Percentiles rank a stretch among this genome's conserved stretches.
These are phyloP conservation scores for Venustampulla echinocandica DNA, from an alignment of 495 filamentous ascomycete species.

Conservation along the genomic window DNA sequence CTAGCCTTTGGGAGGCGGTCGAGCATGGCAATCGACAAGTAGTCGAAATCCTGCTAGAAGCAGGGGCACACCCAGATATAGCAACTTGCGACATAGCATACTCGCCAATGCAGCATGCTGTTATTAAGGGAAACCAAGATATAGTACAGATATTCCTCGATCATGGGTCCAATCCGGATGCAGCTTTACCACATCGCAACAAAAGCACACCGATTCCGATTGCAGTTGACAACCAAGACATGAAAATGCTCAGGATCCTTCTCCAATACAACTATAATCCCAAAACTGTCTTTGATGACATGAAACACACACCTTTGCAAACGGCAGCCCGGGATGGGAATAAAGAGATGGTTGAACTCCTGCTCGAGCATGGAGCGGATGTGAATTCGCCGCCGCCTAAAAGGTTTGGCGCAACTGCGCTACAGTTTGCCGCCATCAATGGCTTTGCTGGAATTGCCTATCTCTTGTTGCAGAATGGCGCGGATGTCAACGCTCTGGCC, in stretches of 20 bases:
- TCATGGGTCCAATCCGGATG: constrained; percentile 5
- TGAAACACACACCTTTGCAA: neutral
- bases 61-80: neutral
- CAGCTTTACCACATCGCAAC: neutral
- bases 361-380: constrained; percentile 3
- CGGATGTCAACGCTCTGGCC: constrained; percentile 11
- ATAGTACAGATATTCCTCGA: neutral
- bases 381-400: constrained; percentile 3
- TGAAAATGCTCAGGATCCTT: neutral
- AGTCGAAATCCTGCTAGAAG: neutral
- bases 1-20: neutral
- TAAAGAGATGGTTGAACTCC: neutral
- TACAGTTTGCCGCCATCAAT: constrained; percentile 8
- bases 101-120: neutral
- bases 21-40: neutral
- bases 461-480: constrained; percentile 10
- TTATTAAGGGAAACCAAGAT: too few relatives aligned
- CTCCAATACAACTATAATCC: neutral
- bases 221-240: neutral
- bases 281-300: neutral
- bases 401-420: constrained; percentile 4
- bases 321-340: neutral
- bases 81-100: neutral
- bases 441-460: constrained; percentile 14
- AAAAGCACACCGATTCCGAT: neutral